Evolutionary conservation across 352 stramenopile species (phyloP).

Genomic region (Phytophthora hibernalis): DNA sequence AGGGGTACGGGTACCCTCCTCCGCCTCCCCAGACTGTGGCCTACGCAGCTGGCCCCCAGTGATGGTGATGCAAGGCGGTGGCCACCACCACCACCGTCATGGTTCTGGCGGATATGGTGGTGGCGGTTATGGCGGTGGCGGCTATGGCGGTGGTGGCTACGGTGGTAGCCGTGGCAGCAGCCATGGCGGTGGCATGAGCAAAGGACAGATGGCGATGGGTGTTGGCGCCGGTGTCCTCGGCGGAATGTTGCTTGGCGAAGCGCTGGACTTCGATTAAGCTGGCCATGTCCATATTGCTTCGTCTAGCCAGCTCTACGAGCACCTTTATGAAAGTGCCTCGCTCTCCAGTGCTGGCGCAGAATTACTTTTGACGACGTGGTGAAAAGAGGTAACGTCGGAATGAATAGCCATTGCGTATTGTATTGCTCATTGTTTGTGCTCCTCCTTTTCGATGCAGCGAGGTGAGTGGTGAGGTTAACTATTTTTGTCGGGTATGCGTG

Average conservation of each 20-base stretch:
- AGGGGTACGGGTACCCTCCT: slow-evolving; percentile 37
- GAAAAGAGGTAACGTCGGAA: slow-evolving; percentile 32
- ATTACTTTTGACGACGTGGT: slow-evolving; percentile 13
- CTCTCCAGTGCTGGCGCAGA: slow-evolving; percentile 5
- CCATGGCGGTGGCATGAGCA: slow-evolving; percentile 44
- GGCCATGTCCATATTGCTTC: slow-evolving; percentile 1
- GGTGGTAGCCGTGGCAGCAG: slow-evolving; percentile 24
- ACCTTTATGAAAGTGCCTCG: background rate
- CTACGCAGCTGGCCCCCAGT: slow-evolving; percentile 43
- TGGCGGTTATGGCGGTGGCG: slow-evolving; percentile 32
- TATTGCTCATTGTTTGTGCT: slow-evolving; percentile 2
- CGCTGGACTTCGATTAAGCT: slow-evolving; percentile 61
- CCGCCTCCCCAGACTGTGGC: slow-evolving; percentile 36
- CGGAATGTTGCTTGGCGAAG: slow-evolving; percentile 78
- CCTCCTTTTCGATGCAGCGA: too few relatives aligned
- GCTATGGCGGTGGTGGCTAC: slow-evolving; percentile 31
- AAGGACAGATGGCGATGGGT: slow-evolving; percentile 64
- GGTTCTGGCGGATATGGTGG: slow-evolving; percentile 32
- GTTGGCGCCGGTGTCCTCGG: slow-evolving; percentile 78
- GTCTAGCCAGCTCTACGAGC: background rate
- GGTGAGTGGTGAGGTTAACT: slow-evolving; percentile 12
- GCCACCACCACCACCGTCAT: slow-evolving; percentile 46
- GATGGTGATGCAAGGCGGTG: slow-evolving; percentile 34
- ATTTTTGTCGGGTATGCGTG: slow-evolving; percentile 19
- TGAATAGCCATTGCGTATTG: slow-evolving; percentile 27